Evolutionary conservation across 2,329 filamentous ascomycete genomes (phyloP).

Genomic region (Penicillium sp.): DNA sequence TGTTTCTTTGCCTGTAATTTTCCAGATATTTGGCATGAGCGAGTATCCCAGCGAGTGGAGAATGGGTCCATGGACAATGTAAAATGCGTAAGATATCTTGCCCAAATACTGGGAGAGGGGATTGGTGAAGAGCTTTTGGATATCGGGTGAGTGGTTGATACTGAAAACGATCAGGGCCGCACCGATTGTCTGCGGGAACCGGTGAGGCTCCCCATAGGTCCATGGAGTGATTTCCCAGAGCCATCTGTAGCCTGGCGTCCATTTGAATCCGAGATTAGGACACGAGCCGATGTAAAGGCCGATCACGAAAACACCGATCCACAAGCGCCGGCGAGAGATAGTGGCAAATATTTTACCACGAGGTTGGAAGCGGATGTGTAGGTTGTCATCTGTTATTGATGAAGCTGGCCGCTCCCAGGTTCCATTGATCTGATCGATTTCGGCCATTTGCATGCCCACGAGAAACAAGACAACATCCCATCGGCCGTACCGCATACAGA

Average conservation of each 20-base stretch:
- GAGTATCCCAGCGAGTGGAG: conserved; percentile 46
- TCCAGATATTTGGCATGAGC: conserved; percentile 45
- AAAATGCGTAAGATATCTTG: conserved; percentile 50
- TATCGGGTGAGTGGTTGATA: conserved; percentile 41
- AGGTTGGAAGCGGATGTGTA: conserved; percentile 13
- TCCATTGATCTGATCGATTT: conserved; percentile 41
- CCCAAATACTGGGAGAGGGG: conserved; percentile 47
- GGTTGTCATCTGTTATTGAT: conserved; percentile 17
- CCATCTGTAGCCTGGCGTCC: conserved; percentile 45
- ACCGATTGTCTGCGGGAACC: conserved; percentile 46
- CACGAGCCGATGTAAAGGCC: conserved; percentile 46
- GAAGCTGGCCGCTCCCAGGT: conserved; percentile 31
- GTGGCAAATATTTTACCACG: conserved; percentile 17
- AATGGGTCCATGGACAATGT: conserved; percentile 49
- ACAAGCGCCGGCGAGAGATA: conserved; percentile 33
- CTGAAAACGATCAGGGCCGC: conserved; percentile 44
- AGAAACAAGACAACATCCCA: conserved; percentile 48
- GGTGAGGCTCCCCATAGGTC: conserved; percentile 44
- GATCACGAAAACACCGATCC: conserved; percentile 38
- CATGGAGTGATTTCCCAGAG: conserved; percentile 40
- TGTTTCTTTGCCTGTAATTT: conserved; percentile 39
- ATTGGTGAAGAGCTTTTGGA: conserved; percentile 45
- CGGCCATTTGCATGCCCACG: conserved; percentile 44
- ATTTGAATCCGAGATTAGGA: conserved; percentile 41
- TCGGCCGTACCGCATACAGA: conserved; percentile 44